Conservation (phyloP, 2,329 filamentous ascomycete species). For the Sporothrix pseudoabietina region DNA sequence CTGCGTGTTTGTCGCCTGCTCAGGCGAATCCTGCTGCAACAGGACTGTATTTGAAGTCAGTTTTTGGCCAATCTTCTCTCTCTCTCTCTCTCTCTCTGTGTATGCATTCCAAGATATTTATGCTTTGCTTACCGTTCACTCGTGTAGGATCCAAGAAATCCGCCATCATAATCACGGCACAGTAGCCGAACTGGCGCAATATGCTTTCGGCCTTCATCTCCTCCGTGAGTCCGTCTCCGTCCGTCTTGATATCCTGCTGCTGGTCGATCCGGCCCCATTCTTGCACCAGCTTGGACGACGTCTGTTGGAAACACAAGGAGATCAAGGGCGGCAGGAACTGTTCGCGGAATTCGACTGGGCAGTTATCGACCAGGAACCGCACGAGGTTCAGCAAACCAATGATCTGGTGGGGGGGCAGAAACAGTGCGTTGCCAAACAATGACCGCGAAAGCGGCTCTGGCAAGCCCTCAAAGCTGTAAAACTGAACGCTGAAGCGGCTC, state of each 20-base stretch:
- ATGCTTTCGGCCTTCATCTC: slow-evolving; percentile 99
- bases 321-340: slow-evolving; percentile 86
- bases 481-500: slow-evolving; percentile 81
- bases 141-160: slow-evolving; percentile 79
- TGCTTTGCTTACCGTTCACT: slow-evolving; percentile 51
- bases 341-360: slow-evolving; percentile 73
- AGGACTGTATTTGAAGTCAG: slow-evolving; percentile 39
- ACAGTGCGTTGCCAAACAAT: slow-evolving; percentile 78
- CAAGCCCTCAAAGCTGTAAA: slow-evolving; percentile 87
- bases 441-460: slow-evolving; percentile 81
- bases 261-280: slow-evolving; percentile 82
- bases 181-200: slow-evolving; percentile 86
- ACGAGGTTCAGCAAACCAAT: slow-evolving; percentile 91
- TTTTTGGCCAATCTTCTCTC: neutral
- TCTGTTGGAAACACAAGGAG: slow-evolving; percentile 77
- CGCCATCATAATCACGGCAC: slow-evolving; percentile 87
- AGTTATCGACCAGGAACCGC: slow-evolving; percentile 87
- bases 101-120: neutral
- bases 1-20: slow-evolving; percentile 39
- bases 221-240: slow-evolving; percentile 79
- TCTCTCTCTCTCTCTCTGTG: neutral
- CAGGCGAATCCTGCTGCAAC: slow-evolving; percentile 38
- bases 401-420: slow-evolving; percentile 87
- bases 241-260: slow-evolving; percentile 62
- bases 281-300: slow-evolving; percentile 81